These are phyloP conservation scores for Phylloporus gajari DNA, from an alignment of 1,284 basidiomycete genomes.

Conservation along the genomic window DNA sequence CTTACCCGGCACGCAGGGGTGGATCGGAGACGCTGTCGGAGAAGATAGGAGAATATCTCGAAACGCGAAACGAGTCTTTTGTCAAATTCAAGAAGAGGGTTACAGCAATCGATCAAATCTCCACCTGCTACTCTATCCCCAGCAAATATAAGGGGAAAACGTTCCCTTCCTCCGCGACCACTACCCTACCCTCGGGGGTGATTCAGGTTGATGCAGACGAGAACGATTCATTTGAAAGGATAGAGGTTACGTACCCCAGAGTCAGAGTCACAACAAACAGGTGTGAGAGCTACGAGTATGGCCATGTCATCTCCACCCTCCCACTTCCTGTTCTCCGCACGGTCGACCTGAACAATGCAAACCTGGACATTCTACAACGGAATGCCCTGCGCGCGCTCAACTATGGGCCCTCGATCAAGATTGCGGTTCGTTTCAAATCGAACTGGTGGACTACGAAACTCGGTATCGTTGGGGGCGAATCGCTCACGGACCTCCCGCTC, in stretches of 20 bases:
- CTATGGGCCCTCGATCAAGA: conserved; percentile 36
- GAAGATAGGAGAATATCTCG: conserved; percentile 8
- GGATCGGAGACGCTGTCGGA: conserved; percentile 22
- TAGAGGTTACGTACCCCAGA: not conserved
- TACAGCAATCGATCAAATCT: conserved; percentile 7
- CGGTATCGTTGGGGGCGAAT: conserved; percentile 46
- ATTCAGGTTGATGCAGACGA: not conserved
- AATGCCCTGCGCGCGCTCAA: conserved; percentile 29
- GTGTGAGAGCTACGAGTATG: conserved; percentile 10
- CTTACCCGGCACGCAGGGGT: conserved; percentile 24
- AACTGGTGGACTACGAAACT: conserved; percentile 47
- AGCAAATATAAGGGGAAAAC: no score
- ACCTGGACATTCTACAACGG: conserved; percentile 20
- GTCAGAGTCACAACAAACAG: conserved; percentile 7
- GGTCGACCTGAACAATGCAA: conserved; percentile 13
- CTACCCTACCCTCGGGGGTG: no score
- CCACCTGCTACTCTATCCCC: not conserved
- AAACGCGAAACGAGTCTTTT: not conserved
- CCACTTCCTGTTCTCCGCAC: conserved; percentile 22
- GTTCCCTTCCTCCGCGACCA: not conserved
- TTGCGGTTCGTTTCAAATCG: conserved; percentile 49
- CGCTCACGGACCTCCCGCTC: conserved; percentile 50
- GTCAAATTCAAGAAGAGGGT: conserved; percentile 20
- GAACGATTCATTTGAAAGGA: not conserved
- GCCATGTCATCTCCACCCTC: conserved; percentile 29